Evolutionary conservation across 768 basidiomycete genomes (phyloP), one percentile per base, ranked within the genome.

Genomic region (Amanita phalloides): DNA sequence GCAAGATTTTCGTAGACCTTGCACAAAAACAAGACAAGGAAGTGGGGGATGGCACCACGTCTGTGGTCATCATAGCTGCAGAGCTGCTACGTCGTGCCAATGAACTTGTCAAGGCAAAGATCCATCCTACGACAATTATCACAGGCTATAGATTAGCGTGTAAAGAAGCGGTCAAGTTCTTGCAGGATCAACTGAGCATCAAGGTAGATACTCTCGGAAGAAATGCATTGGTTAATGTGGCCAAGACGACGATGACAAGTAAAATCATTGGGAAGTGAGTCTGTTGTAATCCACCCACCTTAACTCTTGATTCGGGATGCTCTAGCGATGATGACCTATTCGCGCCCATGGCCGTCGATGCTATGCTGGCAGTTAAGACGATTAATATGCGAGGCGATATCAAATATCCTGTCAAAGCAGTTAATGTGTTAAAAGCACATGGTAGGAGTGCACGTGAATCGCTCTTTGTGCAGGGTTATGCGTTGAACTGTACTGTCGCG

Each of bases 1-100:
- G 93, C 20, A 86, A 90, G 57, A 93, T 99, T 56, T 92, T 99
- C 57, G 94, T 98, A 44, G 93, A 97, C 68, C 87, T 99, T 42
- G 93, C 96, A 1, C 94, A 98, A 69, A 97, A 98, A 62, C 94
- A 98, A 68, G 96, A 99, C 68, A 96, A 94, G 65, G 96, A 99
- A 69, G 96, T 99, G 8, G 96, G 96, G 35, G 96, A 99, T 71
- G 96, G 96, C 11, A 99, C 96, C 6, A 99, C 96, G 2, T 97
- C 93, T 21, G 96, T 99, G 39, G 96, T 99, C 45, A 90, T 99
- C 59, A 79, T 99, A 64, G 94, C 94, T 49, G 93, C 96, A n/a
- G 96, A 97, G 67, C 80, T 98, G 43, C 76, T 98, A 57, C 85
- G 90, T 55, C 82, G 96, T 49, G 96, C 95, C 51, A 98, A 98